Evolutionary conservation across 129 eudicot species (phyloP), one percentile per base, ranked within the genome.

Genomic region (Arctium minus): DNA sequence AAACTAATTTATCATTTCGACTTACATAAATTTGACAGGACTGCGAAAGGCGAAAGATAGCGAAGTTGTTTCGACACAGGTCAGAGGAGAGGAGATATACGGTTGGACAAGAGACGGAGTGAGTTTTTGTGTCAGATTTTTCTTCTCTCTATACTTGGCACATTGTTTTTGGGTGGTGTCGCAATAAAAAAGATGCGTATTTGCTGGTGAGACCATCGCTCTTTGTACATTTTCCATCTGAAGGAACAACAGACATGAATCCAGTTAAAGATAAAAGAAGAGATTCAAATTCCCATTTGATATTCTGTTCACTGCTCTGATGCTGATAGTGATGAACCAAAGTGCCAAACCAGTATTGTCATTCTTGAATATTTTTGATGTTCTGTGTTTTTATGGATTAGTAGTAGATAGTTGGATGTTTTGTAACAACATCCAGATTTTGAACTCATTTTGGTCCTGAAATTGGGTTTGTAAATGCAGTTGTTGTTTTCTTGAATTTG

Each of bases 41-140:
- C 85, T 96, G 99, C 84, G 99, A 96, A 86, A 89, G 99, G 86
- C 85, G 99, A 86, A 89, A 89, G 84, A 89, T 93, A 76, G 99
- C 99, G 1, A 96, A 96, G 84, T 76, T 96, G 82, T 96, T 84
- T 90, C 99, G 82, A 44, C 99, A 96, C 90, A 89, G 99, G 81
- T 73, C 92, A 56, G 99, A 96, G 80, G 97, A 93, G 85, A 88
- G 79, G 48, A 92, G 93, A 84, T 69, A 68, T 46, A 53, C 79
- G 4, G 77, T 83, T 73, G 92, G 79, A 48, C 89, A 79, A 44
- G 88, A 84, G 75, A 44, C 80, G 1, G 91, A 90, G 86, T 96
- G 87, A 89, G 80, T 82, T 75, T 38, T 50, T 85, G 50, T n/a
- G 36, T 75, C 44, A 5, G 15, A 15, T 46, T 67, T 70, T 33